Evolutionary conservation across 1,284 basidiomycete genomes (phyloP).

Genomic region (Gymnopus androsaceus): DNA sequence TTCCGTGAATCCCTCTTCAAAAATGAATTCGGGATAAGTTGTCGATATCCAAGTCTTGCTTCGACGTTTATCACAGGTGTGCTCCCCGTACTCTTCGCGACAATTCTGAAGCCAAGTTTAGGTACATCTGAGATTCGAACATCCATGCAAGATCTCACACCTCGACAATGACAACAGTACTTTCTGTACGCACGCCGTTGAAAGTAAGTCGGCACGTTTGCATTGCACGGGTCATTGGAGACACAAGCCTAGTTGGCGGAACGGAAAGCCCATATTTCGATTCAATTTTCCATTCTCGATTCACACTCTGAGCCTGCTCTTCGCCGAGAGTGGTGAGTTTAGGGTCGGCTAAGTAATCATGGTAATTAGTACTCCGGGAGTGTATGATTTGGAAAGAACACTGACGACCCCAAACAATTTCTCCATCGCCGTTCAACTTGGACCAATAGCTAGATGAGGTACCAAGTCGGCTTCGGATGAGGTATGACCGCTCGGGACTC

Average conservation of each 20-base stretch:
- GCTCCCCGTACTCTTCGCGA: constrained; percentile 69
- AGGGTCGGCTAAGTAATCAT: constrained; percentile 62
- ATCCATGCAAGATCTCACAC: constrained; percentile 32
- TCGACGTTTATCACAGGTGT: constrained; percentile 74
- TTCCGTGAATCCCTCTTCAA: constrained; percentile 73
- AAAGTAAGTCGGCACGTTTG: constrained; percentile 72
- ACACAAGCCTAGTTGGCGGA: constrained; percentile 62
- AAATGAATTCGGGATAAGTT: constrained; percentile 60
- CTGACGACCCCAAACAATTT: constrained; percentile 79
- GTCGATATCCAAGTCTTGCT: constrained; percentile 53
- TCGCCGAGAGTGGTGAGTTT: constrained; percentile 69
- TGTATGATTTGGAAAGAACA: constrained; percentile 20
- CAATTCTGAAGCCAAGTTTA: constrained; percentile 45
- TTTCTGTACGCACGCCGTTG: constrained; percentile 35
- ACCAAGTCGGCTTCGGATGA: background rate
- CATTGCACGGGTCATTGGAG: constrained; percentile 74
- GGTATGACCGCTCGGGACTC: constrained; percentile 22
- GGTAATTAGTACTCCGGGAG: background rate
- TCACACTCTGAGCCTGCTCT: constrained; percentile 60
- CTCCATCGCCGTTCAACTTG: constrained; percentile 67
- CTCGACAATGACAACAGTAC: constrained; percentile 49
- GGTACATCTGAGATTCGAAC: background rate
- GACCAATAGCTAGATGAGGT: constrained; percentile 59
- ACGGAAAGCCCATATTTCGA: constrained; percentile 52
- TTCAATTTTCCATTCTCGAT: constrained; percentile 63